Evolutionary conservation across 495 filamentous ascomycete genomes (phyloP).

Genomic region (Pyronema domesticum): DNA sequence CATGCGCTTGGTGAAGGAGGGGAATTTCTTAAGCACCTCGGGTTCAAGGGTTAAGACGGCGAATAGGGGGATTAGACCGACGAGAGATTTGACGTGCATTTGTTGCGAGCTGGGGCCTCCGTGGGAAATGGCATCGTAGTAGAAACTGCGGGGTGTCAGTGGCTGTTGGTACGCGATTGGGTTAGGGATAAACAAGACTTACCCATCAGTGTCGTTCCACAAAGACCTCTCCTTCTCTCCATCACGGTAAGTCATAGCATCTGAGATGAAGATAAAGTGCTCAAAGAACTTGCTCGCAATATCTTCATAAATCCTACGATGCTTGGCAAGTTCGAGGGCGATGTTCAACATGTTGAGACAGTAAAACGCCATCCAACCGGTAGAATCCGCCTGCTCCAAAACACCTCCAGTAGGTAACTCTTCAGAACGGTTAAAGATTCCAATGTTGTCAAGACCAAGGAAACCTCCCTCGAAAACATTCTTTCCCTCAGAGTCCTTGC

Average conservation of each 20-base stretch:
- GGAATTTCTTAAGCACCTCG: constrained; percentile 77
- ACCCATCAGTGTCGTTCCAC: constrained; percentile 84
- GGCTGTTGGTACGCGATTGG: background rate
- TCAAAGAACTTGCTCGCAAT: constrained; percentile 98
- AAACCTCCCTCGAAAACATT: constrained; percentile 96
- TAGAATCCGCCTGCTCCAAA: constrained; percentile 90
- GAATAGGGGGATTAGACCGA: constrained; percentile 84
- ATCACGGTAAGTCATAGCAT: constrained; percentile 83
- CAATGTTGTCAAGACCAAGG: constrained; percentile 92
- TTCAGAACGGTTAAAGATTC: constrained; percentile 93
- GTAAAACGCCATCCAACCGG: constrained; percentile 98
- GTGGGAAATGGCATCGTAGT: constrained; percentile 95
- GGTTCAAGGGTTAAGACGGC: constrained; percentile 84
- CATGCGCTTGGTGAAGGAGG: constrained; percentile 79
- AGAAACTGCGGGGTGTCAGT: constrained; percentile 40
- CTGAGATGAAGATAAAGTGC: constrained; percentile 92
- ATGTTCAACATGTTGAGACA: constrained; percentile 93
- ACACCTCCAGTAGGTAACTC: constrained; percentile 83
- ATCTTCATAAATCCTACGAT: constrained; percentile 90
- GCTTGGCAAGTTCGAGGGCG: constrained; percentile 80
- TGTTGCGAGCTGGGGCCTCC: constrained; percentile 85
- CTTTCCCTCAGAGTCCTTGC: constrained; percentile 83
- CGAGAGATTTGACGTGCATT: constrained; percentile 75
- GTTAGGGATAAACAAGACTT: constrained; percentile 7
- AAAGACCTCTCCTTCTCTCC: constrained; percentile 66